Evolutionary conservation across 768 basidiomycete genomes (phyloP), one percentile per base, ranked within the genome.

Genomic region (Termitomyces sp.): DNA sequence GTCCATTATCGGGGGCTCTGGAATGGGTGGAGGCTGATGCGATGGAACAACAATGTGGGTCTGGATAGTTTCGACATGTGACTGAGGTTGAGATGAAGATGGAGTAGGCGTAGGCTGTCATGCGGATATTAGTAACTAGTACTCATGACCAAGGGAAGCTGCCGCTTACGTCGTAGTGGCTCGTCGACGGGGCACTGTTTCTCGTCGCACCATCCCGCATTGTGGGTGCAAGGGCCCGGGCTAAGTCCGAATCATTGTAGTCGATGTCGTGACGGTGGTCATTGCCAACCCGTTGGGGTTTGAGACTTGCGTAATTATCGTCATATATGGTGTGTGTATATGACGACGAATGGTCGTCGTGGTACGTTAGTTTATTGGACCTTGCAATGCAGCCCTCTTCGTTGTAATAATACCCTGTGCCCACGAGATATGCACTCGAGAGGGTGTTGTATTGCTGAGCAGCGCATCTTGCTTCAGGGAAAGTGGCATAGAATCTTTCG

Each of bases 401-500:
- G 36, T 56, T 36, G 48, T 59, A 54, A 53, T 46, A 57, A 49
- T 62, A 62, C n/a, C 57, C 64, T 24, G 62, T 57, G 18, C 54
- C 62, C 20, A 57, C 63, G 36, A 62, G 60, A 40, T 56, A 59
- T 26, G 53, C 60, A 39, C 50, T 57, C 20, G 54, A 44, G 3
- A 60, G 39, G 13, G 52, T 45, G 36, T 58, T 56, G 50, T 66
- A 66, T 27, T 63, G 57, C 8, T 65, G 55, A 14, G 63, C 57
- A 7, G 67, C 61, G 10, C 60, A 66, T 52, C 67, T 67, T 40
- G 75, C 76, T 24, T 66, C 65, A 42, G 76, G 76, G 58, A 78
- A 78, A 13, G 68, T 70, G 13, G 68, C 64, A 58, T 74, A 79
- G 60, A 79, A 79, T 48, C 62, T 58, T 24, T 74, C 73, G 59